Base-by-base conservation (phyloP, 306 rosid species). In the Quercus cerris region DNA sequence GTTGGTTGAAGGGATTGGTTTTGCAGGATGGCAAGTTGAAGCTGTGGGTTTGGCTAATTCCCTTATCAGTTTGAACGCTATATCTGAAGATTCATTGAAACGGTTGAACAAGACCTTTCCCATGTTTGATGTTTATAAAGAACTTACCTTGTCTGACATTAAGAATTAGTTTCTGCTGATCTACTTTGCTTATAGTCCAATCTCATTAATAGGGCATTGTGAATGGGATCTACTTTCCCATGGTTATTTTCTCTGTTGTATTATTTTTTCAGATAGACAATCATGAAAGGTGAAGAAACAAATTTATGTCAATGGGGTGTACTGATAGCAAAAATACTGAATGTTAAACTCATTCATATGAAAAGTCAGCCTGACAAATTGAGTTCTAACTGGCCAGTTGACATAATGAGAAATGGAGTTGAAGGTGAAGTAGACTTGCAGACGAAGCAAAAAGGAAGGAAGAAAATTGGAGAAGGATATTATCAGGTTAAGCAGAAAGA, bases 1-100 rank as follows among this genome's bases (percentile, higher is more conserved):
- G 64, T 79, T 94, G 86, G 62, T 93, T 2, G 89, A 93, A 84
- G 99, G 99, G 78, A 80, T 94, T 63, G 91, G 91, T 52, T 92
- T 81, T 70, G 97, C 94, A 14, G 98, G 98, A 52, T 91, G 93
- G 92, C 81, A 88, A 87, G 79, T 67, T 67, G 91, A 92, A 8
- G 93, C 97, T 0, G 84, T 91, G 89, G 94, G 89, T 80, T 80
- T 91, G 58, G 97, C 97, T 28, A 82, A 86, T 70, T 84, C 90
- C 25, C 94, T 92, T 61, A 69, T 68, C 78, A 71, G 82, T 63
- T 54, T 88, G 64, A 68, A 77, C 13, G 97, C 87, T 31, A 86
- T 94, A 77, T 84, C 89, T 66, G 84, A 88, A 55, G 71, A 86
- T 71, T 85, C 89, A 8, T 81, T 89, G 30, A 91, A 83, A 78